Evolutionary conservation across 345 rosid species (phyloP).

Genomic region (Pelargonium nanum): DNA sequence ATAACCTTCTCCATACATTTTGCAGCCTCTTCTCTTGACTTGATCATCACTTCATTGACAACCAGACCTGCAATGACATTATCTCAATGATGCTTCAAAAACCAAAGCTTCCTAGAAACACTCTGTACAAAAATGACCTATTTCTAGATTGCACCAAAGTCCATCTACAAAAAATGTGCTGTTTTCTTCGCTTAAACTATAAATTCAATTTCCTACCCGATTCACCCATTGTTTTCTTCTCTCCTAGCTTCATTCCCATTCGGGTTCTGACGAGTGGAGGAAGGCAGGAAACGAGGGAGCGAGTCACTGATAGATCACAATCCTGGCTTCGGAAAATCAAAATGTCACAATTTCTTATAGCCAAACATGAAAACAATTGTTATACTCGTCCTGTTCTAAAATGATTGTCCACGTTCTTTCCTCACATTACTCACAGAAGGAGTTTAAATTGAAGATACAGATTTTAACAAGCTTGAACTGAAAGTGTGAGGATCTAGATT

Average conservation of each 20-base stretch:
- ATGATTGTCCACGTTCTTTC: no score
- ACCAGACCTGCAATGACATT: constrained; percentile 30
- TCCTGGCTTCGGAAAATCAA: constrained; percentile 34
- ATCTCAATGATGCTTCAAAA: constrained; percentile 3
- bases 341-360: neutral
- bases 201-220: constrained; percentile 36
- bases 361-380: no score
- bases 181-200: no score
- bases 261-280: constrained; percentile 49
- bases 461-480: neutral
- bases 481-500: neutral
- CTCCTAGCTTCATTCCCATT: constrained; percentile 53
- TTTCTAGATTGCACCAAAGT: no score
- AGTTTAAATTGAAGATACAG: constrained; percentile 3
- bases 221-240: constrained; percentile 28
- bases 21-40: constrained; percentile 62
- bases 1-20: constrained; percentile 55
- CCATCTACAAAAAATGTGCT: no score
- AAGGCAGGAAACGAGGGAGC: constrained; percentile 47
- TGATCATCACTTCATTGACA: constrained; percentile 26
- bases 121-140: no score
- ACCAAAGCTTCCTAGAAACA: neutral
- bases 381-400: no score
- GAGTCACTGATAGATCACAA: constrained; percentile 37
- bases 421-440: neutral